Evolutionary conservation across 176 grass and related monocot species (phyloP), one percentile per base, ranked within the genome.

Genomic region (Oryza punctata): DNA sequence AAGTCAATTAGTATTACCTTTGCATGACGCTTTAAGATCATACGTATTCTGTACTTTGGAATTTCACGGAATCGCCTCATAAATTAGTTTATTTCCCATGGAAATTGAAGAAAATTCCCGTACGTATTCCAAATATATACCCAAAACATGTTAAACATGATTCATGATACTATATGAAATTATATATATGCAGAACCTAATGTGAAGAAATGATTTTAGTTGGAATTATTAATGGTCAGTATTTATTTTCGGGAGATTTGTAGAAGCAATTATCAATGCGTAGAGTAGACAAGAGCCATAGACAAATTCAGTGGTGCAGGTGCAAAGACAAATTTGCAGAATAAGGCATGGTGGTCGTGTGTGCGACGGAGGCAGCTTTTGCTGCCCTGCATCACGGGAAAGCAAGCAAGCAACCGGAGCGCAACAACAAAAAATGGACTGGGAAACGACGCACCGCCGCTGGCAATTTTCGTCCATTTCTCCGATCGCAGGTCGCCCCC

Each of bases 231-330:
- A 65, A 71, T n/a, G 63, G 19, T 32, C 43, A 32, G 0, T 50
- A 61, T 26, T 23, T 15, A 24, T 49, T 54, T 54, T 18, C 5
- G 12, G 7, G 12, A 29, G 44, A 49, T 30, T 26, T 50, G 4
- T 6, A 18, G 14, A 72, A 47, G 26, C 8, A 73, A 73, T 24
- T 61, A 24, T 24, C 24, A 61, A 50, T 49, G 4, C 26, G 3
- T 3, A 28, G 64, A 32, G 25, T 19, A 6, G 75, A 79, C 68
- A 70, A 60, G 35, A 67, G 10, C 25, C 81, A 60, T 19, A 72
- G n/a, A 79, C 76, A 79, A 73, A 84, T 88, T 25, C 87, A 15
- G 69, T 79, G 87, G 81, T 1, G 68, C 75, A 83, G 67, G 54
- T 70, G 38, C 57, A 32, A 54, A 70, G 57, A 18, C 67, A 73